Percentiles rank a stretch among this genome's conserved stretches.
phyloP scores from a whole-genome alignment of 768 basidiomycete species.

The Leccinellum rugosiceps region DNA sequence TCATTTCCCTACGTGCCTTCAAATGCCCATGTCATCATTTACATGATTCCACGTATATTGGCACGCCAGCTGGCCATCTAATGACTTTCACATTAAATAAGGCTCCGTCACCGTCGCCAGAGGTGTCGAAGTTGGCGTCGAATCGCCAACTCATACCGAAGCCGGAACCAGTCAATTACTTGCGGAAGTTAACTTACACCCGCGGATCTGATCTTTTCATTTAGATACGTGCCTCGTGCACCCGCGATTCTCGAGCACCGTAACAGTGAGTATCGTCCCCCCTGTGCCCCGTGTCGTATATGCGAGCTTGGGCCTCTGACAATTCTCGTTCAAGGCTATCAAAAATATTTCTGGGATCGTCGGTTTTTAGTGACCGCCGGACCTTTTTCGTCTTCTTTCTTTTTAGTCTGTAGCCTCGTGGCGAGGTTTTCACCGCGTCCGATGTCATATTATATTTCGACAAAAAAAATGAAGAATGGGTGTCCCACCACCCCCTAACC shows the following conservation, averaged over 20 bases:
- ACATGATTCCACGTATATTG: not conserved
- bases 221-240: constrained; percentile 27
- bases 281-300: not conserved
- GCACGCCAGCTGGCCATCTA: not conserved
- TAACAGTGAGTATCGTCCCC: constrained; percentile 7
- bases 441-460: constrained; percentile 3
- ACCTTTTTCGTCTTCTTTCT: not conserved
- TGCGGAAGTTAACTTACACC: constrained; percentile 21
- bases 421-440: constrained; percentile 4
- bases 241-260: not conserved
- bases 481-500: constrained; percentile 3
- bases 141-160: constrained; percentile 21
- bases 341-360: not conserved
- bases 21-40: not conserved
- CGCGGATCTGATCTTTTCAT: constrained; percentile 31
- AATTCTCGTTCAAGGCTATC: not conserved
- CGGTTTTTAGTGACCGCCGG: not conserved
- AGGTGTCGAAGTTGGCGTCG: constrained; percentile 1
- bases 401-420: not conserved
- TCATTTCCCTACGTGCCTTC: constrained; percentile 4
- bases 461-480: constrained; percentile 7
- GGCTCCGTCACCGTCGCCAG: constrained; percentile 3
- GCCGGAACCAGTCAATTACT: constrained; percentile 14
- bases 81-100: not conserved
- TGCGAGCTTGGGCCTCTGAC: constrained; percentile 1